phyloP scores from a whole-genome alignment of 2,329 filamentous ascomycete genomes.

The Botrytis deweyae region DNA sequence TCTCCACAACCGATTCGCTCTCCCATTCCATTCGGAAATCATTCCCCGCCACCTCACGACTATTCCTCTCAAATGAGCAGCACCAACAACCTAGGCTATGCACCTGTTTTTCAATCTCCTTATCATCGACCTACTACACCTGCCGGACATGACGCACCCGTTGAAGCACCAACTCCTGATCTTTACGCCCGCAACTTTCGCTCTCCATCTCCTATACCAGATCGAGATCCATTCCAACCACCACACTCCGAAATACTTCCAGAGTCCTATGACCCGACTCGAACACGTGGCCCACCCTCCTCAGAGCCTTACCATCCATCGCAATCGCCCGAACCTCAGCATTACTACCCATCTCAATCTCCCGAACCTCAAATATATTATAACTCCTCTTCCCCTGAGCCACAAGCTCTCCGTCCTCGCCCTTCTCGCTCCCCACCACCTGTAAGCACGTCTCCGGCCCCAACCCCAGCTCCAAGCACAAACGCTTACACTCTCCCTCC shows the following conservation, averaged over 20 bases:
- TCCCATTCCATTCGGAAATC: neutral
- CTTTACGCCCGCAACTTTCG: neutral
- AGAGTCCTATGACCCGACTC: conserved; percentile 6
- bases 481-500: neutral
- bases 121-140: conserved; percentile 5
- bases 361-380: neutral
- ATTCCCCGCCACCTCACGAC: neutral
- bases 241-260: conserved; percentile 16
- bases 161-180: conserved; percentile 18
- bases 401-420: conserved; percentile 6
- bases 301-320: conserved; percentile 1
- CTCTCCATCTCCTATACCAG: neutral
- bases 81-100: conserved; percentile 3
- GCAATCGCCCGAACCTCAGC: conserved; percentile 10
- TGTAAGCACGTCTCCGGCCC: neutral
- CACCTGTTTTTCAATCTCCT: conserved; percentile 13
- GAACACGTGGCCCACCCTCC: neutral
- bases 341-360: conserved; percentile 3
- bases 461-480: neutral
- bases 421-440: conserved; percentile 9
- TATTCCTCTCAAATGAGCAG: conserved; percentile 9
- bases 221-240: conserved; percentile 7
- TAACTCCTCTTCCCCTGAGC: neutral
- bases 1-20: neutral
- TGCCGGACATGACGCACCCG: neutral